Conservation (phyloP, 2,329 filamentous ascomycete species). For the Phialophora tarda region DNA sequence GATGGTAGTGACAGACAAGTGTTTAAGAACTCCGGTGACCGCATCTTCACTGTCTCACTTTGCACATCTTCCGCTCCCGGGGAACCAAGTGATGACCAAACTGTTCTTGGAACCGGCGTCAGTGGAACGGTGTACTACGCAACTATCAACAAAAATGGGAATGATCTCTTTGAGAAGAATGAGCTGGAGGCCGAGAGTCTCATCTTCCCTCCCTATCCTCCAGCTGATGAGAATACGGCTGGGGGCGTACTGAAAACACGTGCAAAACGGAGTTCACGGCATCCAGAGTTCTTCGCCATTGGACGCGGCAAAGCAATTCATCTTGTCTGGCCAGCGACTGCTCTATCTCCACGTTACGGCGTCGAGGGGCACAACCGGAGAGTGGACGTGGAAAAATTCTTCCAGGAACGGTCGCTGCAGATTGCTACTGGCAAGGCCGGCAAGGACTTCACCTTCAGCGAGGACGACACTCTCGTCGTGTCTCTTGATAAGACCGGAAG, state of each 20-base stretch:
- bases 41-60: slow-evolving; percentile 91
- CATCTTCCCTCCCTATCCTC: slow-evolving; percentile 82
- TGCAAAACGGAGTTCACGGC: slow-evolving; percentile 83
- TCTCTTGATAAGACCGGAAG: slow-evolving; percentile 96
- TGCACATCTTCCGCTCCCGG: slow-evolving; percentile 67
- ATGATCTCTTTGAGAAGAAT: slow-evolving; percentile 78
- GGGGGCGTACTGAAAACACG: slow-evolving; percentile 95
- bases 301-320: slow-evolving; percentile 95
- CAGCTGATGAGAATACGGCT: slow-evolving; percentile 86
- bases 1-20: slow-evolving; percentile 90
- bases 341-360: slow-evolving; percentile 56
- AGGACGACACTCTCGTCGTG: slow-evolving; percentile 91
- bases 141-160: slow-evolving; percentile 74
- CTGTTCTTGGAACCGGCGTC: slow-evolving; percentile 88
- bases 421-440: slow-evolving; percentile 97
- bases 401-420: slow-evolving; percentile 84
- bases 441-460: slow-evolving; percentile 97
- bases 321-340: slow-evolving; percentile 71
- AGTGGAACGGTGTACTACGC: slow-evolving; percentile 98
- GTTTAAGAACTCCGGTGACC: slow-evolving; percentile 88
- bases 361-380: slow-evolving; percentile 59
- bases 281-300: slow-evolving; percentile 93
- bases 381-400: slow-evolving; percentile 86
- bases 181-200: slow-evolving; percentile 85
- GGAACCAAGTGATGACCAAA: slow-evolving; percentile 68